Conservation (phyloP, 2,329 filamentous ascomycete genomes). For the Hirsutella minnesotensis region DNA sequence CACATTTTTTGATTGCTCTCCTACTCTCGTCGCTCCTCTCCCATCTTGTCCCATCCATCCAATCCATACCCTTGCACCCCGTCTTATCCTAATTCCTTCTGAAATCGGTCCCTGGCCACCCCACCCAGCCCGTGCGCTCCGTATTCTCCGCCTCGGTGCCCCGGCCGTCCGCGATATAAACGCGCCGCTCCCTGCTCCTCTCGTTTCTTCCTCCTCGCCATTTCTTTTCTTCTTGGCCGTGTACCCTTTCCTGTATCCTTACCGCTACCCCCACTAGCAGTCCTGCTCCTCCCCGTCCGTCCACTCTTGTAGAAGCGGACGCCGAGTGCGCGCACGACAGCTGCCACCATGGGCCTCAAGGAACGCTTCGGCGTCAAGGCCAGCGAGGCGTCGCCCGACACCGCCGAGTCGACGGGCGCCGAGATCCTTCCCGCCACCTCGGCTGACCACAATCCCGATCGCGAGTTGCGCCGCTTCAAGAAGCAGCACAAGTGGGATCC, state of each 20-base stretch:
- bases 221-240: background rate
- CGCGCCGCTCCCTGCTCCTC: background rate
- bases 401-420: conserved; percentile 8
- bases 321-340: background rate
- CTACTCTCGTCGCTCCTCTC: background rate
- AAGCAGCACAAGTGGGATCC: conserved; percentile 44
- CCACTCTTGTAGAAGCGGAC: no score
- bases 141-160: background rate
- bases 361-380: conserved; percentile 9
- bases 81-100: background rate
- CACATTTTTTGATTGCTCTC: no score
- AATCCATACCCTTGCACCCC: background rate
- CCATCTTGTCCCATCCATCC: background rate
- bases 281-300: background rate
- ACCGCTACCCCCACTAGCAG: background rate
- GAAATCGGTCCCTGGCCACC: background rate
- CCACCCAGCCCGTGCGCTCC: background rate
- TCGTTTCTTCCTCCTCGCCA: background rate
- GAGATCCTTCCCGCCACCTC: conserved; percentile 8
- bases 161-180: background rate
- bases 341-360: conserved; percentile 10
- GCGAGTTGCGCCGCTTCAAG: conserved; percentile 29
- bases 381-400: conserved; percentile 5
- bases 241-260: background rate
- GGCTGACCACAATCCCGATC: conserved; percentile 9